Conservation (phyloP, 2,329 filamentous ascomycete genomes). For the Neopestalotiopsis sp. region DNA sequence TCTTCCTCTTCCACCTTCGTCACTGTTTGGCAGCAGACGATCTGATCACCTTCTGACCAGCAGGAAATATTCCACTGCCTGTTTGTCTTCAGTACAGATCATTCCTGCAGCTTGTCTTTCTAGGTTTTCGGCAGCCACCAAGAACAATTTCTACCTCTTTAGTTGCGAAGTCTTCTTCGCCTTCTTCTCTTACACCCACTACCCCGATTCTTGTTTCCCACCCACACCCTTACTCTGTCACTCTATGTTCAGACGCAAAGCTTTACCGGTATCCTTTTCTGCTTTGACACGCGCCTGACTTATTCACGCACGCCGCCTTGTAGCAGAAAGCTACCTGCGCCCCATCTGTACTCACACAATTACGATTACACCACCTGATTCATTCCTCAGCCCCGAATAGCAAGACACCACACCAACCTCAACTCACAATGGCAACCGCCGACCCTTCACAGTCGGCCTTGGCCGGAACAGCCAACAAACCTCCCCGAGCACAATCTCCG, state of each 20-base stretch:
- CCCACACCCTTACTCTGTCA: not conserved
- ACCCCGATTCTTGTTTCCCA: not conserved
- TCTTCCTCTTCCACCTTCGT: not conserved
- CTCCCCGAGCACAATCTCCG: slow-evolving; percentile 10
- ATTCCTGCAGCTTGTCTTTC: not conserved
- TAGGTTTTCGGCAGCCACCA: not conserved
- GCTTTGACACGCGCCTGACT: not conserved
- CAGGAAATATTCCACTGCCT: not conserved
- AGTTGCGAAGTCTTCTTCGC: not conserved
- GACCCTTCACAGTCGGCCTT: slow-evolving; percentile 17
- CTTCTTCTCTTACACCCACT: not conserved
- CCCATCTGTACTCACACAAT: not conserved
- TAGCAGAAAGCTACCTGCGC: not conserved
- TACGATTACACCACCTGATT: not conserved
- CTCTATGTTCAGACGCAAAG: not conserved
- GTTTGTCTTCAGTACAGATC: not conserved
- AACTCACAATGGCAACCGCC: slow-evolving; percentile 15
- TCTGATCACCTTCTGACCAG: not conserved
- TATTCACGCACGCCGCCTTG: not conserved
- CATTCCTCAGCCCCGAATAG: not conserved
- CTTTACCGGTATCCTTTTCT: not conserved
- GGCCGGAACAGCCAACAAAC: slow-evolving; percentile 9
- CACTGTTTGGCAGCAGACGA: not conserved
- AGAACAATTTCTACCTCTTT: slow-evolving; percentile 1
- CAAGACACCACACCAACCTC: not conserved